Conservation (phyloP, 2,329 filamentous ascomycete genomes). For the Pseudopyricularia javanii region DNA sequence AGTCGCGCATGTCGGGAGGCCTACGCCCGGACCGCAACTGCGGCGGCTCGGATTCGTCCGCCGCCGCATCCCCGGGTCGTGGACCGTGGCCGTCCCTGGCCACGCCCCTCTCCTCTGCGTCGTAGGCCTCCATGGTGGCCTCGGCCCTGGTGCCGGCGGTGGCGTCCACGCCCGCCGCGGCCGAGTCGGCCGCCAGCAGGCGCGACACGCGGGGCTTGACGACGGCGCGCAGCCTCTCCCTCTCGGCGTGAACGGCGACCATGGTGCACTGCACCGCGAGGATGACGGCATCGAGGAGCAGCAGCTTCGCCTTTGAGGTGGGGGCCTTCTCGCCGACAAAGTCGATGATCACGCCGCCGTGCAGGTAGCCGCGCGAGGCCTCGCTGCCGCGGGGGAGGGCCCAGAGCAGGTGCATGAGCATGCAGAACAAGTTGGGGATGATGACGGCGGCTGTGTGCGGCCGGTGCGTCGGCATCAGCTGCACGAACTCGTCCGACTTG, state of each 20-base stretch:
- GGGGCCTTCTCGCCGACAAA: constrained; percentile 56
- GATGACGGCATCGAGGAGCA: constrained; percentile 43
- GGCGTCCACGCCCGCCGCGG: constrained; percentile 10
- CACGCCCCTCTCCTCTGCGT: constrained; percentile 44
- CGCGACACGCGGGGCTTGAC: constrained; percentile 19
- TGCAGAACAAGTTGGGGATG: constrained; percentile 46
- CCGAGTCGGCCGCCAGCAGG: constrained; percentile 5
- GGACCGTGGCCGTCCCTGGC: constrained; percentile 20
- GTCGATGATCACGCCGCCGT: constrained; percentile 55
- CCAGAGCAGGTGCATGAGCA: constrained; percentile 45
- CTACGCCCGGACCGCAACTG: constrained; percentile 13
- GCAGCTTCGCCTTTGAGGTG: constrained; percentile 39
- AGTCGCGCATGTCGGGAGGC: constrained; percentile 28
- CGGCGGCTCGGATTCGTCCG: constrained; percentile 29
- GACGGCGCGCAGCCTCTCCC: constrained; percentile 40
- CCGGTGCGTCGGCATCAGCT: constrained; percentile 41
- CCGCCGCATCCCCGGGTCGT: not conserved
- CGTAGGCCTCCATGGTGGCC: constrained; percentile 31
- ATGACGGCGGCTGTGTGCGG: constrained; percentile 46
- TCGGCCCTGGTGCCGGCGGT: constrained; percentile 11
- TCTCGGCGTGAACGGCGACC: constrained; percentile 49
- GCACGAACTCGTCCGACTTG: constrained; percentile 42
- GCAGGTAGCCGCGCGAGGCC: constrained; percentile 50
- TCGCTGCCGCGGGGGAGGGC: constrained; percentile 45
- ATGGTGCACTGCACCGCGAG: constrained; percentile 49